A percentile compares a stretch with the other conserved stretches of the same genome.
phyloP scores from a whole-genome alignment of 192 early-diverging fungal species.

The Podila clonocystis region DNA sequence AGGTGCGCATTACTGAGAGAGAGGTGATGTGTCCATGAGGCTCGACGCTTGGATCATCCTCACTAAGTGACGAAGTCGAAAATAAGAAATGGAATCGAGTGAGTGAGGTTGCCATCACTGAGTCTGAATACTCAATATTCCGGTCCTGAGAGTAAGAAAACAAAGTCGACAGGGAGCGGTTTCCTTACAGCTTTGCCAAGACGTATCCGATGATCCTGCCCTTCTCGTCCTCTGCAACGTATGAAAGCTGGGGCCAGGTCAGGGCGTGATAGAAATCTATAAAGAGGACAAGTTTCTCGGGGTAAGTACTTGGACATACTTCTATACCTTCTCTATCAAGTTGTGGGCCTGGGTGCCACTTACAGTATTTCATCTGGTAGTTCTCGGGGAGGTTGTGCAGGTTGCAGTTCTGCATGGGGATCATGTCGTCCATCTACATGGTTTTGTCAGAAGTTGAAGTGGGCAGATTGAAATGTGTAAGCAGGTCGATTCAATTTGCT shows the following conservation, averaged over 20 bases:
- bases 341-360: slow-evolving; percentile 19
- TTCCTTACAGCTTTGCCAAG: slow-evolving; percentile 90
- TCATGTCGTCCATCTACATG: slow-evolving; percentile 81
- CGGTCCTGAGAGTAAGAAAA: no score
- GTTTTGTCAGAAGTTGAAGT: not conserved
- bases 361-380: slow-evolving; percentile 99
- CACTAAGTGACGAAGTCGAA: slow-evolving; percentile 65
- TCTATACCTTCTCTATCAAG: not conserved
- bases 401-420: slow-evolving; percentile 98
- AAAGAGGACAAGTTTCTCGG: not conserved
- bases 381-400: slow-evolving; percentile 98
- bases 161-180: not conserved
- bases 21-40: slow-evolving; percentile 97
- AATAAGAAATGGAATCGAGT: slow-evolving; percentile 9
- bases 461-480: not conserved
- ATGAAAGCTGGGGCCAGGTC: slow-evolving; percentile 93
- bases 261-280: slow-evolving; percentile 82
- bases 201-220: slow-evolving; percentile 98
- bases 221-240: slow-evolving; percentile 92
- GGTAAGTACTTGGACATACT: not conserved
- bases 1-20: slow-evolving; percentile 96
- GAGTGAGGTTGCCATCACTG: no score
- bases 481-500: not conserved
- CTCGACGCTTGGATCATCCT: slow-evolving; percentile 78
- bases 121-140: not conserved